Conservation (phyloP, 192 early-diverging fungal genomes). For the Backusella tarrabulga region DNA sequence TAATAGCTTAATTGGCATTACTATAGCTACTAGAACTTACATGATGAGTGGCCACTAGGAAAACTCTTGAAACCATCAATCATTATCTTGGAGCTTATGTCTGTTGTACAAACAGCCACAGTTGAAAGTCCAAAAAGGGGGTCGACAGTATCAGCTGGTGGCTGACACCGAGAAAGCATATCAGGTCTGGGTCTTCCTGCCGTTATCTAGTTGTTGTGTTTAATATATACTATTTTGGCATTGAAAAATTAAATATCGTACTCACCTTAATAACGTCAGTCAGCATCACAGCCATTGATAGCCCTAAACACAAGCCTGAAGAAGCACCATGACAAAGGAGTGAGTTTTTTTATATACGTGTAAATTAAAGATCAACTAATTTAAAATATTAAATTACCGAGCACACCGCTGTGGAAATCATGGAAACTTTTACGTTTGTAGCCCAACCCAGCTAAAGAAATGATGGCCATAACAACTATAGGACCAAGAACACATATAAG, state of each 20-base stretch:
- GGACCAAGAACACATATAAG: slow-evolving; percentile 39
- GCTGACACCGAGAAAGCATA: slow-evolving; percentile 51
- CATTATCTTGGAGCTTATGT: slow-evolving; percentile 44
- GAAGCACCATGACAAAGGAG: background rate
- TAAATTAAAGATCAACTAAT: background rate
- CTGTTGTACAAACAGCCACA: slow-evolving; percentile 57
- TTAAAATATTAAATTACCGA: slow-evolving; percentile 27
- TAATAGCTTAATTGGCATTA: background rate
- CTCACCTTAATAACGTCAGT: slow-evolving; percentile 47
- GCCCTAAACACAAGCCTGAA: slow-evolving; percentile 42
- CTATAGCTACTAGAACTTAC: slow-evolving; percentile 27
- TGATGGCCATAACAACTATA: slow-evolving; percentile 31
- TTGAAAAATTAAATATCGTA: background rate
- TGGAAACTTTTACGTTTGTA: slow-evolving; percentile 32
- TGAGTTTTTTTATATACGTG: background rate
- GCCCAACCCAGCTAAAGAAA: slow-evolving; percentile 16
- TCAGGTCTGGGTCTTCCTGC: slow-evolving; percentile 55
- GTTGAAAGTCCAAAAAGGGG: slow-evolving; percentile 59
- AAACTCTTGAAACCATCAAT: slow-evolving; percentile 85
- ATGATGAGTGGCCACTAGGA: slow-evolving; percentile 86
- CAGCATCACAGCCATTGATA: slow-evolving; percentile 45
- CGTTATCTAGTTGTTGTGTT: slow-evolving; percentile 28
- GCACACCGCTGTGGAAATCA: slow-evolving; percentile 42
- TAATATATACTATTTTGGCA: background rate
- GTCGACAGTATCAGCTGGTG: slow-evolving; percentile 38